Conservation (phyloP, 306 rosid genomes). For the Lathyrus aphaca region DNA sequence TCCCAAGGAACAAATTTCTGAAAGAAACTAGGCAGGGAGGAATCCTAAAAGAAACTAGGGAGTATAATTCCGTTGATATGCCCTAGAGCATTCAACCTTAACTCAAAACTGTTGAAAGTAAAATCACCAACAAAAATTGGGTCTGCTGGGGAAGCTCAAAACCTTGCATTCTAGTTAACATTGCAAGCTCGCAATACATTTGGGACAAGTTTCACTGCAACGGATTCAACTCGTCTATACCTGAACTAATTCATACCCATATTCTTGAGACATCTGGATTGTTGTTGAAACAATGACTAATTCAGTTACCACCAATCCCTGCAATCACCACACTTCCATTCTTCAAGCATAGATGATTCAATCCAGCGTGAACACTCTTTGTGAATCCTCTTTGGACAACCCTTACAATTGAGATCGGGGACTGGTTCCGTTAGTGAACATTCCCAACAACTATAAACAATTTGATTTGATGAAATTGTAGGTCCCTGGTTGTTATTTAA, state of each 20-base stretch:
- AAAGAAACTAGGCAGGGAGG: slow-evolving; percentile 12
- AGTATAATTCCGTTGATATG: slow-evolving; percentile 25
- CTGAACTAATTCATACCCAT: slow-evolving; percentile 20
- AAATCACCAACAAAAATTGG: slow-evolving; percentile 14
- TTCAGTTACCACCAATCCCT: slow-evolving; percentile 37
- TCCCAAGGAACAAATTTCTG: slow-evolving; percentile 29
- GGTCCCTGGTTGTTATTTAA: slow-evolving; percentile 6
- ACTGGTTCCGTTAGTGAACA: slow-evolving; percentile 31
- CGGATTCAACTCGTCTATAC: background rate
- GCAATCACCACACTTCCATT: slow-evolving; percentile 43
- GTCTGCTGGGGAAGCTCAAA: background rate
- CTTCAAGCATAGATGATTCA: slow-evolving; percentile 31
- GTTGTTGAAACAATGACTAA: background rate
- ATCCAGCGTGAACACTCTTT: slow-evolving; percentile 41
- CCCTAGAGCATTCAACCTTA: slow-evolving; percentile 19
- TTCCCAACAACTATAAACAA: slow-evolving; percentile 22
- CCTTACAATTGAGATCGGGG: slow-evolving; percentile 37
- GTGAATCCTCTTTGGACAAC: slow-evolving; percentile 38
- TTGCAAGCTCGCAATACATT: background rate
- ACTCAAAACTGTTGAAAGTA: slow-evolving; percentile 17
- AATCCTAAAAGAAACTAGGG: slow-evolving; percentile 8
- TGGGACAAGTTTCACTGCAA: background rate
- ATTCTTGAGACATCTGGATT: background rate
- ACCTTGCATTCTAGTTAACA: slow-evolving; percentile 8
- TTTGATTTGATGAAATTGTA: slow-evolving; percentile 15